Evolutionary conservation across 2,329 filamentous ascomycete genomes (phyloP).

Genomic region (Zymoseptoria ardabiliae): DNA sequence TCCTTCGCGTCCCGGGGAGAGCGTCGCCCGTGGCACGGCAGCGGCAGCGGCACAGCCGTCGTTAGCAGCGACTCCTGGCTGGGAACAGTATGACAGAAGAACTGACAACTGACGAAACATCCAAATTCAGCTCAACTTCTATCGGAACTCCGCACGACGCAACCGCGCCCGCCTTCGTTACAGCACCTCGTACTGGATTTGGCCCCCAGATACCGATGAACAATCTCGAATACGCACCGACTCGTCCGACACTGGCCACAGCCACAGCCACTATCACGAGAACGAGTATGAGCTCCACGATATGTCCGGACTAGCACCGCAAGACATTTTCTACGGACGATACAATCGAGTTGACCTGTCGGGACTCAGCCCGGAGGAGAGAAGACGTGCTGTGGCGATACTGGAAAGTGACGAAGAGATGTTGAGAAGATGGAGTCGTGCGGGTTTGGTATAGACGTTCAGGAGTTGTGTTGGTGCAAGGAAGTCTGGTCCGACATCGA

Average conservation of each 20-base stretch:
- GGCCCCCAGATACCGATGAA: neutral
- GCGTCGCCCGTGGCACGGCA: neutral
- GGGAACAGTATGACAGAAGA: neutral
- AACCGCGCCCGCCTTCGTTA: neutral
- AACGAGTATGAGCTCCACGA: neutral
- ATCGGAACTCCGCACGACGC: neutral
- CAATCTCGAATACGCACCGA: too few relatives aligned
- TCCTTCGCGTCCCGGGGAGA: neutral
- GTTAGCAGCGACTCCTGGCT: neutral
- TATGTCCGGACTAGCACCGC: neutral
- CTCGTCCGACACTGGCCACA: too few relatives aligned
- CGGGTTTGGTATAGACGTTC: neutral
- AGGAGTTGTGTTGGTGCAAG: neutral
- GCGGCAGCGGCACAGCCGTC: too few relatives aligned
- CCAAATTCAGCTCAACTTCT: neutral
- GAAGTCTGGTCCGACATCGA: neutral
- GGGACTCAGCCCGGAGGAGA: neutral
- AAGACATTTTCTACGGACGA: neutral
- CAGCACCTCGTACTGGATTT: neutral
- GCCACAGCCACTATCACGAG: too few relatives aligned
- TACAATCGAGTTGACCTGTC: neutral
- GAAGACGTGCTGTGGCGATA: neutral
- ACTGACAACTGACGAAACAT: neutral
- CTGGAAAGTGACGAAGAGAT: neutral
- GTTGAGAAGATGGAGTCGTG: neutral